Evolutionary conservation across 768 basidiomycete genomes (phyloP).

Genomic region (Lanmaoa rubissima): DNA sequence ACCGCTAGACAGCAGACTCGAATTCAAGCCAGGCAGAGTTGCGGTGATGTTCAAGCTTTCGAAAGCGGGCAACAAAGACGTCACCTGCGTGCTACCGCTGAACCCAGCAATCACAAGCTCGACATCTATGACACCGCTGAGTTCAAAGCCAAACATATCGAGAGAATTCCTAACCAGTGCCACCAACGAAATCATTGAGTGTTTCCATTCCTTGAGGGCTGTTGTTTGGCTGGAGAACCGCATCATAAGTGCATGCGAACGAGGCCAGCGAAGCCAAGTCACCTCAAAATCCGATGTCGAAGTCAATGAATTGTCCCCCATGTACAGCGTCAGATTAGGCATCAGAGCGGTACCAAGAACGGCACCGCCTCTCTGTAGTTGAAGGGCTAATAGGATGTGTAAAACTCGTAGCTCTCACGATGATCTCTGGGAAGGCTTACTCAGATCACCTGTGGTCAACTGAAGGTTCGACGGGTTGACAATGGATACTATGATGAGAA

Average conservation of each 20-base stretch:
- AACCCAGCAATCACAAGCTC: slow-evolving; percentile 57
- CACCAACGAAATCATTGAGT: slow-evolving; percentile 64
- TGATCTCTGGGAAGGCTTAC: slow-evolving; percentile 36
- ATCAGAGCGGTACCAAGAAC: slow-evolving; percentile 59
- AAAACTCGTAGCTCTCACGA: neutral
- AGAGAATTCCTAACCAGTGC: slow-evolving; percentile 41
- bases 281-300: slow-evolving; percentile 54
- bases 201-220: slow-evolving; percentile 60
- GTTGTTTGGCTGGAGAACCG: slow-evolving; percentile 49
- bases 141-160: neutral
- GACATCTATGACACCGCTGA: slow-evolving; percentile 41
- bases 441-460: slow-evolving; percentile 58
- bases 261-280: neutral
- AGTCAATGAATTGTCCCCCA: slow-evolving; percentile 57
- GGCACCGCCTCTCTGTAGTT: slow-evolving; percentile 50
- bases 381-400: slow-evolving; percentile 42
- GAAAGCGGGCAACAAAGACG: slow-evolving; percentile 60
- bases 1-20: slow-evolving; percentile 54
- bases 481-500: slow-evolving; percentile 47
- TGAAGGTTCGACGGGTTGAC: slow-evolving; percentile 68
- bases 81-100: slow-evolving; percentile 55
- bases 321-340: slow-evolving; percentile 55
- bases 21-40: slow-evolving; percentile 58
- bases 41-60: slow-evolving; percentile 54
- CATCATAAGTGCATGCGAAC: slow-evolving; percentile 1